Evolutionary conservation across 192 early-diverging fungal genomes (phyloP).

Genomic region (Coemansia sp.): DNA sequence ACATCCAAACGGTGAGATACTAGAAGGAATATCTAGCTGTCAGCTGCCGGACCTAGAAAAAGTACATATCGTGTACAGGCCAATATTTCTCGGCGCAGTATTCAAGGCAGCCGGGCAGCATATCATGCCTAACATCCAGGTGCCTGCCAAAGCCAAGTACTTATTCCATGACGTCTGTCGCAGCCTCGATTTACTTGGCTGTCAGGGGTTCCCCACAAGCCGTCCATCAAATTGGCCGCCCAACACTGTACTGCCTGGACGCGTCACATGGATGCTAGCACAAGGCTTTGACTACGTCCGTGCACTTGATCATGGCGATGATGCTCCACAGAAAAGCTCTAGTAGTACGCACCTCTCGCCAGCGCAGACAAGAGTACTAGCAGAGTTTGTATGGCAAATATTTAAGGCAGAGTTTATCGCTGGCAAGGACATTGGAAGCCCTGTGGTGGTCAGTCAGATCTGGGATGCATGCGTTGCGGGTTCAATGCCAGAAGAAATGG

Average conservation of each 20-base stretch:
- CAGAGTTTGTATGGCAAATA: conserved; percentile 46
- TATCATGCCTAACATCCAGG: conserved; percentile 25
- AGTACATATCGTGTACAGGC: conserved; percentile 26
- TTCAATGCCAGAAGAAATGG: not conserved
- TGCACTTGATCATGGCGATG: conserved; percentile 8
- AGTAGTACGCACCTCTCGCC: not conserved
- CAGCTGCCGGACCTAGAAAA: conserved; percentile 16
- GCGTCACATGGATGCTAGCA: conserved; percentile 42
- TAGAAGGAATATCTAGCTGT: conserved; percentile 14
- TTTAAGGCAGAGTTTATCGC: conserved; percentile 41
- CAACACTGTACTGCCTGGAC: conserved; percentile 29
- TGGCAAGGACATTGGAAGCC: conserved; percentile 31
- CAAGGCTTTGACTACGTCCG: conserved; percentile 27
- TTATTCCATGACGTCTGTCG: conserved; percentile 48
- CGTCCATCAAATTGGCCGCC: conserved; percentile 28
- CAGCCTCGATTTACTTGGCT: conserved; percentile 18
- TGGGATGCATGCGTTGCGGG: conserved; percentile 33
- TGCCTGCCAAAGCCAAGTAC: conserved; percentile 35
- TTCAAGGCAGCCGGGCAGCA: conserved; percentile 32
- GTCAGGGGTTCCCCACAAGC: conserved; percentile 22
- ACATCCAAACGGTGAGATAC: not conserved
- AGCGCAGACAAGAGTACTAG: conserved; percentile 15
- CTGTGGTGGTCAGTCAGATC: conserved; percentile 25
- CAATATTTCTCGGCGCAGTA: conserved; percentile 31
- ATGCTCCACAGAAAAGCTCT: not conserved